Evolutionary conservation across 2,329 filamentous ascomycete genomes (phyloP), one percentile per base, ranked within the genome.

Genomic region (Elsinoe australis): DNA sequence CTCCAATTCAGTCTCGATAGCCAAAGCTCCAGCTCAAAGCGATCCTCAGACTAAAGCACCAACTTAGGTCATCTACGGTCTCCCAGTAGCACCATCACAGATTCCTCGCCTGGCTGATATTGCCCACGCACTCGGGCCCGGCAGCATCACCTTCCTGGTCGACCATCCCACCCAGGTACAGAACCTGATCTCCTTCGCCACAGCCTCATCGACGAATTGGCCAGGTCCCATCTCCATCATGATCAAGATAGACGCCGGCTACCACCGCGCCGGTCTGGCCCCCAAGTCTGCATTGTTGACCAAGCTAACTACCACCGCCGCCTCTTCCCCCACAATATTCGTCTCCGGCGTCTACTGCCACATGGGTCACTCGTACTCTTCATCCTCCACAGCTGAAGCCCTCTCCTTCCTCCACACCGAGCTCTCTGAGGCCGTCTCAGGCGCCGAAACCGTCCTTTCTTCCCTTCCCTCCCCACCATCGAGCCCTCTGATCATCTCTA

Each of bases 201-300:
- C 31, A 21, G 12, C 45, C 12, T 57, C 62, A 3, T 38, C 36
- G 7, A 19, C 44, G 24, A 41, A 45, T 2, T 74, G 71, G 44
- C 64, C 59, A 12, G 65, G 68, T 38, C 61, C 67, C 1, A 75
- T 80, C 2, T 71, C 70, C 0, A 68, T 85, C 10, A 85, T 81
- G 58, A 68, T 89, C 57, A 89, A 89, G 57, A 76, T 90, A 31
- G 84, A 90, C 60, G 80, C 84, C 44, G 83, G 84, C 8, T 79
- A 79, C 55, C 73, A 79, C 58, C 80, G 86, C 12, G 84, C 85
- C 0, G 86, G 86, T 15, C 71, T 87, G 0, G 58, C 69, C 1
- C 73, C 78, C 0, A 60, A 66, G 5, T 75, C 76, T 0, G 55
- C 64, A 0, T 64, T 63, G 2, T 73, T 78, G 52, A 58, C 61